phyloP scores from a whole-genome alignment of 108 stramenopile genomes.

The Chaetoceros muelleri region DNA sequence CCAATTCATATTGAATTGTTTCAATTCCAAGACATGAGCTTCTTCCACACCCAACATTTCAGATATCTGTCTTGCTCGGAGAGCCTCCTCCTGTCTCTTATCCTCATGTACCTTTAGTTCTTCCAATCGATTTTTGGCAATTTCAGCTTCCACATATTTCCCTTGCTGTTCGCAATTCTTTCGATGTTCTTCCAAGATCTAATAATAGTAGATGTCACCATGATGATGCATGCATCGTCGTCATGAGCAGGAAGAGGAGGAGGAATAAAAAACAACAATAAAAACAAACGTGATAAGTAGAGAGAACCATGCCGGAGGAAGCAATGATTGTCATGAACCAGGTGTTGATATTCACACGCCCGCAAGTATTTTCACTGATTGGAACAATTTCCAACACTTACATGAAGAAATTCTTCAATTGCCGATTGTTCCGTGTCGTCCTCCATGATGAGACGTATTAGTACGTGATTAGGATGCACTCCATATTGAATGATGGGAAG shows the following conservation, averaged over 20 bases:
- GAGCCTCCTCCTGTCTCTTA: slow-evolving; percentile 62
- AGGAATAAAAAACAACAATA: no score
- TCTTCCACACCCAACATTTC: slow-evolving; percentile 85
- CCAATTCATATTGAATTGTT: slow-evolving; percentile 80
- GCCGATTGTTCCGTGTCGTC: neutral
- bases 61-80: slow-evolving; percentile 68
- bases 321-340: no score
- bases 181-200: slow-evolving; percentile 78
- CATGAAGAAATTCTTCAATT: neutral
- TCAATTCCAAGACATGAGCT: slow-evolving; percentile 86
- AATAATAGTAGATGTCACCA: no score
- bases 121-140: slow-evolving; percentile 71
- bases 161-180: slow-evolving; percentile 84
- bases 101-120: slow-evolving; percentile 81
- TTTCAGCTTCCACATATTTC: slow-evolving; percentile 88
- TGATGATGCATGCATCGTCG: no score
- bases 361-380: no score
- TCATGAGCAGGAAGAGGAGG: no score
- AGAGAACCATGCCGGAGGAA: no score
- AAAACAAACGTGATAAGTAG: no score
- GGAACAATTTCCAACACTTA: neutral
- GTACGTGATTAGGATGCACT: no score
- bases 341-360: no score
- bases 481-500: no score
- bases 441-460: neutral